These are phyloP conservation scores for Trifolium subterraneum DNA, from an alignment of 306 rosid genomes.

Conservation along the genomic window DNA sequence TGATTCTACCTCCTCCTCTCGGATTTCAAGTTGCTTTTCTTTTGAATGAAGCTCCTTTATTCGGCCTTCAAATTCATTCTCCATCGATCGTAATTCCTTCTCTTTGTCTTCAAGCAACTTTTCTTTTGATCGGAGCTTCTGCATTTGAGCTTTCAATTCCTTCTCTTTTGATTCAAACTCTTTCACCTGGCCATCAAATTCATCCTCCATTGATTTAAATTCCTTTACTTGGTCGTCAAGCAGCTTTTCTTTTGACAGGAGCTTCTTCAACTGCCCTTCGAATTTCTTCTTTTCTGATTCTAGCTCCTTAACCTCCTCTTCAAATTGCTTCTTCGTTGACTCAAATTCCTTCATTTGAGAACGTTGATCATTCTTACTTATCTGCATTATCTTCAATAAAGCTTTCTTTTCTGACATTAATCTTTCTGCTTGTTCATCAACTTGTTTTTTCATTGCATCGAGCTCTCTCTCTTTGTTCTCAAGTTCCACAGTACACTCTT, in stretches of 20 bases:
- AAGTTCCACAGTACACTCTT: constrained; percentile 35
- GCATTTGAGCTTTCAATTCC: neutral
- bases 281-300: neutral
- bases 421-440: constrained; percentile 15
- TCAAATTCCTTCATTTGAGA: constrained; percentile 32
- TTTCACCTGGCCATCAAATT: neutral
- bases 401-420: constrained; percentile 35
- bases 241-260: neutral
- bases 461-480: constrained; percentile 36
- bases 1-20: constrained; percentile 26
- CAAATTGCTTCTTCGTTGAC: constrained; percentile 32
- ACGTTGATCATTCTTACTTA: neutral
- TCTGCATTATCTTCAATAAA: constrained; percentile 19
- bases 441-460: constrained; percentile 9
- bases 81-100: neutral
- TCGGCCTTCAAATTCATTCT: neutral
- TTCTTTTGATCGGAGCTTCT: neutral
- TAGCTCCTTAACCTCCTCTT: neutral
- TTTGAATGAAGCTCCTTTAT: neutral
- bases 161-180: constrained; percentile 1
- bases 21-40: neutral
- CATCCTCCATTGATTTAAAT: neutral
- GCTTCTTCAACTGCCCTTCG: neutral
- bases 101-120: neutral
- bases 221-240: neutral